A percentile compares a stretch with the other conserved stretches of the same genome.
These are phyloP conservation scores for Penicillium paxilli DNA, from an alignment of 495 filamentous ascomycete species.

Conservation along the genomic window DNA sequence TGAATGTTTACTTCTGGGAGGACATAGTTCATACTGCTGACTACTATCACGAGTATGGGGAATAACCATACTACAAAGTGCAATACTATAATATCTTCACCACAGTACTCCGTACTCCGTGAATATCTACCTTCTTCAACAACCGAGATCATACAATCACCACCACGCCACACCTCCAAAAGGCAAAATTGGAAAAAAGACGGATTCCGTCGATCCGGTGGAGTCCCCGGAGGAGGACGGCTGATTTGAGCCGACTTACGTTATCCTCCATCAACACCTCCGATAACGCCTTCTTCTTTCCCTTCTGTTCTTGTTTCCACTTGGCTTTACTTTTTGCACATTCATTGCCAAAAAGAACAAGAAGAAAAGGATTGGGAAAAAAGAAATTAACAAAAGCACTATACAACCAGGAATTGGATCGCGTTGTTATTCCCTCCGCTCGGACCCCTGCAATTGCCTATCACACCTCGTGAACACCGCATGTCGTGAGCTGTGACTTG, in stretches of 20 bases:
- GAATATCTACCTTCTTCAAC: background rate
- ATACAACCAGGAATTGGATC: background rate
- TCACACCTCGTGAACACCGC: slow-evolving; percentile 1
- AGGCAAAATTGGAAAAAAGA: background rate
- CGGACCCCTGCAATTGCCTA: background rate
- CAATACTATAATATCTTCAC: too few relatives aligned
- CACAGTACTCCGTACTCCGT: too few relatives aligned
- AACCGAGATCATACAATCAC: background rate
- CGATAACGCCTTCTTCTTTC: background rate
- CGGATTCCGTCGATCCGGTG: slow-evolving; percentile 4
- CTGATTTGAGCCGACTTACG: background rate
- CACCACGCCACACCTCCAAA: background rate
- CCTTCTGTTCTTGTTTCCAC: background rate
- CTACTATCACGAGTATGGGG: background rate
- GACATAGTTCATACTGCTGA: background rate
- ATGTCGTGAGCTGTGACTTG: background rate
- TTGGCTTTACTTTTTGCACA: background rate
- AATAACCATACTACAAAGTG: too few relatives aligned
- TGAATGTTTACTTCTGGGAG: too few relatives aligned
- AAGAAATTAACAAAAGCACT: too few relatives aligned
- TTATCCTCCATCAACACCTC: slow-evolving; percentile 1
- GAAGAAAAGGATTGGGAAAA: too few relatives aligned
- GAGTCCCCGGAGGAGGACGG: slow-evolving; percentile 3
- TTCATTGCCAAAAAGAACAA: background rate
- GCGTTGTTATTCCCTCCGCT: background rate